Percentiles rank a stretch among this genome's conserved stretches.
These are phyloP conservation scores for Harringtonia lauricola DNA, from an alignment of 2,329 filamentous ascomycete species.

Conservation along the genomic window DNA sequence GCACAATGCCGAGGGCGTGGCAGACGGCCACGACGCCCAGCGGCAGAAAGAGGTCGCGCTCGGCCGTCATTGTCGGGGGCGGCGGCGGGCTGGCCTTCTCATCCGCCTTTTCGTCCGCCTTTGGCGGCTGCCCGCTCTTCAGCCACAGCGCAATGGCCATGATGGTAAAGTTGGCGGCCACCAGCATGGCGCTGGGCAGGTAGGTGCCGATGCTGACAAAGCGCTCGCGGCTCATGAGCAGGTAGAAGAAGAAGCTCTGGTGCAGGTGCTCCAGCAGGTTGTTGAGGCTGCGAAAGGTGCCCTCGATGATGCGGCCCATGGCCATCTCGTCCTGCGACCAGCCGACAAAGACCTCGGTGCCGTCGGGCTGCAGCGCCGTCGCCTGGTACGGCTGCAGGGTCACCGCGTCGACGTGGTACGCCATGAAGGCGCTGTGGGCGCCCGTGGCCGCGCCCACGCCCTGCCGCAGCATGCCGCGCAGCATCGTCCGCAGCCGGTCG, in stretches of 20 bases:
- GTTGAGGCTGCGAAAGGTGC: constrained; percentile 85
- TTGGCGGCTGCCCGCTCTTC: constrained; percentile 54
- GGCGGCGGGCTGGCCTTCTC: constrained; percentile 14
- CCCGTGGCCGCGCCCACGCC: constrained; percentile 81
- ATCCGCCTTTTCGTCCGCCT: constrained; percentile 10
- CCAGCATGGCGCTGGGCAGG: constrained; percentile 90
- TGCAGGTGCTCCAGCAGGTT: constrained; percentile 94
- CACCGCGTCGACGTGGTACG: constrained; percentile 93
- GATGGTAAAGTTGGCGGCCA: constrained; percentile 90
- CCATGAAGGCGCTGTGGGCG: constrained; percentile 90
- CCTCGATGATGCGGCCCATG: constrained; percentile 80
- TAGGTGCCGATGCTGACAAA: constrained; percentile 99
- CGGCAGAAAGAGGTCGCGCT: constrained; percentile 62
- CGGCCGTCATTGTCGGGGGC: constrained; percentile 22
- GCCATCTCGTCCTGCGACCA: constrained; percentile 99
- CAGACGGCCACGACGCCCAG: constrained; percentile 59
- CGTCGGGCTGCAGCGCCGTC: constrained; percentile 21
- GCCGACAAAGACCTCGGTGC: constrained; percentile 44
- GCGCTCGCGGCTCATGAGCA: constrained; percentile 80
- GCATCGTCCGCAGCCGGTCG: constrained; percentile 76
- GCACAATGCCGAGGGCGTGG: constrained; percentile 69
- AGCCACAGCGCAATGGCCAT: constrained; percentile 94
- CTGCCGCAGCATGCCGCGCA: constrained; percentile 87
- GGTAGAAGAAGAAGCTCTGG: constrained; percentile 98
- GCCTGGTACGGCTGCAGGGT: constrained; percentile 67